Percentiles rank a stretch among this genome's conserved stretches.
Conservation (phyloP, 177 flowering plant genomes). For the Telopea speciosissima region DNA sequence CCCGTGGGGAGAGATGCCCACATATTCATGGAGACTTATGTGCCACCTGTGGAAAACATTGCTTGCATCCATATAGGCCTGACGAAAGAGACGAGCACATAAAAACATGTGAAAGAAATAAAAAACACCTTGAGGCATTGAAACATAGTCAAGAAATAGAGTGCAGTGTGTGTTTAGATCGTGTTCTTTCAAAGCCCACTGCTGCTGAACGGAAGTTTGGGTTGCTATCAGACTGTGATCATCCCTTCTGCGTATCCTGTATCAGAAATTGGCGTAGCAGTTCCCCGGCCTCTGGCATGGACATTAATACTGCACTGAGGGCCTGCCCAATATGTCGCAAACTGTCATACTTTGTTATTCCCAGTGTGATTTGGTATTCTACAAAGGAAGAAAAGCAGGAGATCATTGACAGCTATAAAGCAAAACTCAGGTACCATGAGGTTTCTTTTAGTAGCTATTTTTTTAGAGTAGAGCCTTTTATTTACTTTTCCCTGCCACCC, state of each 20-base stretch:
- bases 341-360: constrained; percentile 92
- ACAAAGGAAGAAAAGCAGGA: constrained; percentile 79
- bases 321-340: constrained; percentile 97
- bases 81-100: constrained; percentile 81
- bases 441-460: not conserved
- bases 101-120: constrained; percentile 57
- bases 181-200: constrained; percentile 76
- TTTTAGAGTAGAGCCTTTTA: not conserved
- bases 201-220: constrained; percentile 94
- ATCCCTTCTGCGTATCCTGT: constrained; percentile 91
- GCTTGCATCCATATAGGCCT: constrained; percentile 83
- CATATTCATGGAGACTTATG: constrained; percentile 88
- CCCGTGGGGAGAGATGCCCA: constrained; percentile 82
- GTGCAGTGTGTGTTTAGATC: constrained; percentile 92
- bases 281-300: constrained; percentile 84
- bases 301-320: constrained; percentile 73
- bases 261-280: constrained; percentile 92
- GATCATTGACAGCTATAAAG: constrained; percentile 74
- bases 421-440: constrained; percentile 62
- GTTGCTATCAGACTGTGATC: constrained; percentile 91
- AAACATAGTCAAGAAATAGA: constrained; percentile 91
- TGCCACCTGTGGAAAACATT: constrained; percentile 67
- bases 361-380: constrained; percentile 91
- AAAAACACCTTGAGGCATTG: constrained; percentile 63
- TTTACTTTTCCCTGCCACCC: too few species aligned